Evolutionary conservation across 2,329 filamentous ascomycete species (phyloP), one percentile per base, ranked within the genome.

Genomic region (Colletotrichum liaoningense): DNA sequence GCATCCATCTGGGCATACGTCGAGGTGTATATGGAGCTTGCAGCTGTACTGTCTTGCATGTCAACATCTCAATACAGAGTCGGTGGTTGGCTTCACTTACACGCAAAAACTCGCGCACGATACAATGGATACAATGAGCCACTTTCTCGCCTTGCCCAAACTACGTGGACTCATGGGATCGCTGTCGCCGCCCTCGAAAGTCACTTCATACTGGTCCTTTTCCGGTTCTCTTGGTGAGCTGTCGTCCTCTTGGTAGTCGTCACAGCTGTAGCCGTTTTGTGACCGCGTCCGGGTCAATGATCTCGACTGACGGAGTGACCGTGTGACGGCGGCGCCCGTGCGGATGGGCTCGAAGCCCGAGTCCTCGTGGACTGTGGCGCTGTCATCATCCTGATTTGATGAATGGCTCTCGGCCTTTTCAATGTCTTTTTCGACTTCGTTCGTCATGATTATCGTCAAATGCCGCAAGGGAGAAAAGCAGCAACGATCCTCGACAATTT

Each of bases 21-120:
- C 14, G 91, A 90, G 0, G 95, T 96, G 82, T 98, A 98, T 77
- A 97, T 91, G n/a, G 95, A 97, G 60, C 93, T 95, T 1, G 94
- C 91, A 80, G 93, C 95, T 9, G 95, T 97, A 67, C 93, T 95
- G 77, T 65, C 54, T 26, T n/a, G 64, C 35, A 24, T 19, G 72
- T 74, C 62, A 75, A 56, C 56, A 33, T 33, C 24, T 35, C 19
- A 66, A 28, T 70, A 38, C 58, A 60, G 26, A 52, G n/a, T 26
- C 35, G 30, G 16, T 22, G 8, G 24, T 26, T 24, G 42, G n/a
- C 93, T 87, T 88, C 46, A 91, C 93, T 88, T 88, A 95, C 93
- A 98, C 95, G 82, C 94, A 96, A 72, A 97, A 86, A 59, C 94
- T 94, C 8, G 93, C 93, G 68, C 88, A 80, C 11, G 92, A 91